phyloP scores from a whole-genome alignment of 805 yeast species.

The Kazachstania martiniae region DNA sequence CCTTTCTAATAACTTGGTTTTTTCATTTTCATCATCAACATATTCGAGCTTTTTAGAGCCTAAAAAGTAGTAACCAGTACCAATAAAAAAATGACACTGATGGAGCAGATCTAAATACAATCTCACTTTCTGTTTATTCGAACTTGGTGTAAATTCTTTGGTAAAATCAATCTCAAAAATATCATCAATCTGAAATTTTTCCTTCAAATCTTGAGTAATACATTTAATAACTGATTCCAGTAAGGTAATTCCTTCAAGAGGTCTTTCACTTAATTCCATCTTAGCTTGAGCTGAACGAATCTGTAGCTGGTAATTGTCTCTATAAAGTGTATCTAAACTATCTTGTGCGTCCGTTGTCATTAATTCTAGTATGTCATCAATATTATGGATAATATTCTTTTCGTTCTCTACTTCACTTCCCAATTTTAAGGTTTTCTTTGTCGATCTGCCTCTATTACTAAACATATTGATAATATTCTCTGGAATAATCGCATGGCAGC shows the following conservation, averaged over 20 bases:
- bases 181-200: constrained; percentile 12
- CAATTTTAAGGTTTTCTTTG: not conserved
- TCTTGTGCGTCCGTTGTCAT: constrained; percentile 50
- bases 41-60: constrained; percentile 21
- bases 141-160: not conserved
- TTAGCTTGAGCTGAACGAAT: constrained; percentile 58
- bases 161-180: constrained; percentile 6
- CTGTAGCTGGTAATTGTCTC: constrained; percentile 33
- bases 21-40: constrained; percentile 23
- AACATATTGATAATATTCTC: constrained; percentile 7
- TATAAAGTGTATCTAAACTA: constrained; percentile 38
- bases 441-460: not conserved
- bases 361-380: constrained; percentile 57
- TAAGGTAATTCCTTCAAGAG: constrained; percentile 38
- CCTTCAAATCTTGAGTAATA: constrained; percentile 18
- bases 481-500: constrained; percentile 59
- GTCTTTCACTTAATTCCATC: constrained; percentile 44
- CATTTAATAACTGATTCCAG: constrained; percentile 34
- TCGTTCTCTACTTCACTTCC: constrained; percentile 2
- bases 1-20: constrained; percentile 5
- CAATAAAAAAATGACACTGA: constrained; percentile 67
- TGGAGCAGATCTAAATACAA: constrained; percentile 46
- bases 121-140: constrained; percentile 9
- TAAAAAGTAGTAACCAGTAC: constrained; percentile 28
- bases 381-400: constrained; percentile 15